These are phyloP conservation scores for Cucurbita moschata DNA, from an alignment of 306 rosid genomes.

Conservation along the genomic window DNA sequence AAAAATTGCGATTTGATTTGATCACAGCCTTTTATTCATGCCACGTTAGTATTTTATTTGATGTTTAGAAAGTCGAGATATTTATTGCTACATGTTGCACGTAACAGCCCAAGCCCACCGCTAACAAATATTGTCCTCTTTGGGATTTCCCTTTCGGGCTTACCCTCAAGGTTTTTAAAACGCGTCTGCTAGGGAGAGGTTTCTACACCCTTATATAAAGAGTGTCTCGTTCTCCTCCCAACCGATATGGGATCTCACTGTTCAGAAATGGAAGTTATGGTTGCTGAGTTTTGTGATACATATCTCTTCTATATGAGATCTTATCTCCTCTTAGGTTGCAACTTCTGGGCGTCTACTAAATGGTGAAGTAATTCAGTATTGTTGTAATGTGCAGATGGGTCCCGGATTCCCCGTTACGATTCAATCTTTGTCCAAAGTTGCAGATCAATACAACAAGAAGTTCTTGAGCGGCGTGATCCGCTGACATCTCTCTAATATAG, in stretches of 20 bases:
- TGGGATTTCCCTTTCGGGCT: no score
- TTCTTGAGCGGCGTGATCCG: slow-evolving; percentile 24
- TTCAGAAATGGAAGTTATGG: neutral
- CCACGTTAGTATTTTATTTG: neutral
- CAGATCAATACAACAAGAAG: slow-evolving; percentile 67
- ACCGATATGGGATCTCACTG: no score
- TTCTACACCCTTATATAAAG: no score
- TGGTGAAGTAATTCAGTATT: slow-evolving; percentile 4
- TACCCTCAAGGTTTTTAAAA: no score
- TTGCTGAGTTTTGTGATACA: neutral
- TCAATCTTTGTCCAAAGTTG: slow-evolving; percentile 84
- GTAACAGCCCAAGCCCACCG: no score
- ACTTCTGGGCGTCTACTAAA: neutral
- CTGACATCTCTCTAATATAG: neutral
- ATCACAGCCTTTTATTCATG: neutral
- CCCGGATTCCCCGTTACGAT: slow-evolving; percentile 69
- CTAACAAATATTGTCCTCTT: no score
- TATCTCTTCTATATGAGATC: neutral
- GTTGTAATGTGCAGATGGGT: slow-evolving; percentile 63
- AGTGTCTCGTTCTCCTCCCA: no score
- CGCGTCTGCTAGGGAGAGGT: no score
- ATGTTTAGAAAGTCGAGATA: neutral
- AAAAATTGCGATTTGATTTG: neutral
- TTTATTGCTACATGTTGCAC: neutral
- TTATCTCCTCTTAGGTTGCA: neutral